Base-by-base conservation (phyloP, 352 stramenopile genomes). In the Pythium myriotylum region DNA sequence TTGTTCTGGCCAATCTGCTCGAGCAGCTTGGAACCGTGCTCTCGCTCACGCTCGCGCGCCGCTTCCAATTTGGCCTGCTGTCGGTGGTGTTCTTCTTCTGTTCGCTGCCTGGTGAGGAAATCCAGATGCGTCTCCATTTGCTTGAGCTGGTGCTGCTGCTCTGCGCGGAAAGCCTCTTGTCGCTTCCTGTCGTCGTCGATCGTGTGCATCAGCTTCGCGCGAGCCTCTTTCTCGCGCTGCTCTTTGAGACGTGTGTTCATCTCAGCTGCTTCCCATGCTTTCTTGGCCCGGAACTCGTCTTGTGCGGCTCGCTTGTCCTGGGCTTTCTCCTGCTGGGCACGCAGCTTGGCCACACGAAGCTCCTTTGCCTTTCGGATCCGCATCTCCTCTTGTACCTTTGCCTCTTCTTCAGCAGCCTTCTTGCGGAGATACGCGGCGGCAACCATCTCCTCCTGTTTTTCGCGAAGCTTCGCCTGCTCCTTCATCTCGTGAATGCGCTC, bases 261-360 rank as follows among this genome's bases (percentile, higher is more conserved):
- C 50, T 93, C 84, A 0, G 68, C 74, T 19, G 81, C 76, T 62
- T 91, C 84, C 63, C 75, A 89, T 1, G 81, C 79, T 40, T 86
- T 86, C 56, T 93, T 93, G 19, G 84, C 79, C 6, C 81, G 80
- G 68, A 88, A 85, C 41, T 82, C 84, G 39, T 91, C 81, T 24
- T 86, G 80, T 16, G 79, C 64, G 0, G 74, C 71, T 16, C 83
- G 78, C 40, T 90, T 93, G 67, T 91, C 84, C 51, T 91, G 81
- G n/a, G 76, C 77, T 48, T 91, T 91, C 59, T 93, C 81, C 46
- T 93, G 84, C 46, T 93, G 81, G 19, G 80, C 84, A 10, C 84
- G 81, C 32, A 93, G 64, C 59, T 93, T 93, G 16, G 84, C 81
- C 7, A 77, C 77, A 5, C 81, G 79, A 4, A 91, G 53, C 54